A percentile compares a stretch with the other conserved stretches of the same genome.
phyloP scores from a whole-genome alignment of 257 asterid genomes.

The Coffea eugenioides region DNA sequence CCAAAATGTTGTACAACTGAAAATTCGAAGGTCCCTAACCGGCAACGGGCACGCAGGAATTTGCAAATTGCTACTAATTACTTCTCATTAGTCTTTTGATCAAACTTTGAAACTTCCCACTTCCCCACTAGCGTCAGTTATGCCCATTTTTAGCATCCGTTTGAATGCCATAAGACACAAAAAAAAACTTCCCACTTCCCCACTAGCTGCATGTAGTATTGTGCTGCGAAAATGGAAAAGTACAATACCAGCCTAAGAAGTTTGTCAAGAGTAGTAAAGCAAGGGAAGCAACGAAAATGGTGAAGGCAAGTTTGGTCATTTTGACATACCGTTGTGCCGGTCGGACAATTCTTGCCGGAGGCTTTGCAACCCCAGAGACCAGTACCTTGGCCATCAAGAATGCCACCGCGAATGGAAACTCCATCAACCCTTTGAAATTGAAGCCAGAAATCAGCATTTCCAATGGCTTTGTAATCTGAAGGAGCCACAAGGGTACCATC shows the following conservation, averaged over 20 bases:
- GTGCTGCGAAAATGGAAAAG: neutral
- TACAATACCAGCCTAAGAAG: neutral
- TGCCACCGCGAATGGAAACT: conserved; percentile 47
- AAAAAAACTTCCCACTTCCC: neutral
- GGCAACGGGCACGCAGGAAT: neutral
- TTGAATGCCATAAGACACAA: neutral
- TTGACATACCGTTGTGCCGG: conserved; percentile 51
- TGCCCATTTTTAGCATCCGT: neutral
- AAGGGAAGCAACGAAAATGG: neutral
- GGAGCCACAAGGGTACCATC: conserved; percentile 59
- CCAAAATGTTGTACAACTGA: neutral
- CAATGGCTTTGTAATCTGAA: conserved; percentile 34
- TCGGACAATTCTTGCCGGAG: conserved; percentile 41
- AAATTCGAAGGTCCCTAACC: neutral
- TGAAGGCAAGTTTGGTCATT: neutral
- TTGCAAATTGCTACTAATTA: no score
- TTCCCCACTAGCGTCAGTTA: conserved; percentile 17
- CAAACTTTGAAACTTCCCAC: conserved; percentile 10
- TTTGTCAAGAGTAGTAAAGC: no score
- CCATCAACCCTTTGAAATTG: conserved; percentile 41
- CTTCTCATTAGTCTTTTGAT: no score
- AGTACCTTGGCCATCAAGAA: conserved; percentile 56
- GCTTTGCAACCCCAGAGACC: conserved; percentile 62
- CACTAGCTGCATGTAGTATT: neutral
- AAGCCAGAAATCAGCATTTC: conserved; percentile 40